Evolutionary conservation across 768 basidiomycete genomes (phyloP).

Genomic region (Pleurotus ostreatus): DNA sequence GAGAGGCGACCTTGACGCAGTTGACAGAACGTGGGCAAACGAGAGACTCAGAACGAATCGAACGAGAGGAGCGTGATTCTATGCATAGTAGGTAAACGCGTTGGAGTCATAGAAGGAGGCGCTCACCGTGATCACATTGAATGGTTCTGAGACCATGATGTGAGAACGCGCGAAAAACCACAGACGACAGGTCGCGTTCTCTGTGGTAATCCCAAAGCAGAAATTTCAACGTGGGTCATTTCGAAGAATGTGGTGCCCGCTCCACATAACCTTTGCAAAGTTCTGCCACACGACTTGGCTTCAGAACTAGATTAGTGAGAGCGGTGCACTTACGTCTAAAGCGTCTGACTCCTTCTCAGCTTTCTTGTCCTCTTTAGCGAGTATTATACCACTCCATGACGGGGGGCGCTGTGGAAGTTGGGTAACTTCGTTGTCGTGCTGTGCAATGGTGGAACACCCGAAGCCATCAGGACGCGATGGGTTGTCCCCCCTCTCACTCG

Average conservation of each 20-base stretch:
- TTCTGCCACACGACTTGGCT: slow-evolving; percentile 6
- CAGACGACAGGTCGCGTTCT: slow-evolving; percentile 19
- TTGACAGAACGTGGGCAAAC: slow-evolving; percentile 3
- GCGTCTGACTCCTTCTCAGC: not conserved
- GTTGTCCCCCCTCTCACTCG: not conserved
- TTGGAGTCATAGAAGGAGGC: not conserved
- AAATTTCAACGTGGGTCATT: slow-evolving; percentile 18
- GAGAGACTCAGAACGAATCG: slow-evolving; percentile 5
- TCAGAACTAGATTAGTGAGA: not conserved
- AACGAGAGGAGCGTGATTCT: not conserved
- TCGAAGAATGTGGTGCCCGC: slow-evolving; percentile 9
- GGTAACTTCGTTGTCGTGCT: too few species aligned
- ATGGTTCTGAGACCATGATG: slow-evolving; percentile 12
- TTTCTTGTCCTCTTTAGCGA: not conserved
- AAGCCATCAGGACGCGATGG: not conserved
- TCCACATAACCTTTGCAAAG: slow-evolving; percentile 21
- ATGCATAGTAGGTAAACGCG: not conserved
- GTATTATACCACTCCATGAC: not conserved
- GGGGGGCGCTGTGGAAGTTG: not conserved
- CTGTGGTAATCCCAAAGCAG: slow-evolving; percentile 23
- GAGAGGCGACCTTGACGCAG: not conserved
- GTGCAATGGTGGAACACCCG: not conserved
- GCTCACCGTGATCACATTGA: slow-evolving; percentile 5
- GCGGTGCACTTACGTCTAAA: too few species aligned
- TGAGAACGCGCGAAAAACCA: slow-evolving; percentile 22